Percentiles rank a stretch among this genome's conserved stretches.
These are phyloP conservation scores for Mariannaea elegans DNA, from an alignment of 2,329 filamentous ascomycete species.

Conservation along the genomic window DNA sequence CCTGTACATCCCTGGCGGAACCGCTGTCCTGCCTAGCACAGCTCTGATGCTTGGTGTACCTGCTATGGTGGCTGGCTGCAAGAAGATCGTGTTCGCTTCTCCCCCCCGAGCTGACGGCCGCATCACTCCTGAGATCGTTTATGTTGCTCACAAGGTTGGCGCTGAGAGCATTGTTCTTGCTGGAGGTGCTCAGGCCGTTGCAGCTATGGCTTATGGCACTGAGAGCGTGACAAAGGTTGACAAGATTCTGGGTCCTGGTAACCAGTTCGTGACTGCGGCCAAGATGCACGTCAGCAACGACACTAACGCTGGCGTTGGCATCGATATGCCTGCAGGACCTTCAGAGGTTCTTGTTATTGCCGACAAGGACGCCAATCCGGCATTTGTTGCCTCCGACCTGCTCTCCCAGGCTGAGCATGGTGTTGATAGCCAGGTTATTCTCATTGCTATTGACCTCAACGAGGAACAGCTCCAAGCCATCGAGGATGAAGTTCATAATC, in stretches of 20 bases:
- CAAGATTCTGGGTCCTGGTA: conserved; percentile 97
- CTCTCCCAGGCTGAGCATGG: conserved; percentile 97
- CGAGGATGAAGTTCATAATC: conserved; percentile 88
- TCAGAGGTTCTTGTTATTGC: conserved; percentile 97
- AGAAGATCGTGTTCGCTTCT: conserved; percentile 92
- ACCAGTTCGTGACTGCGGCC: conserved; percentile 97
- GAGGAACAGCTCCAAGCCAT: conserved; percentile 81
- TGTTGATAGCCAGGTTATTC: conserved; percentile 92
- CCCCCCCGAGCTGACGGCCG: conserved; percentile 90
- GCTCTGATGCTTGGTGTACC: conserved; percentile 98
- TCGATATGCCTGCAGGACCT: conserved; percentile 98
- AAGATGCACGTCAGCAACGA: conserved; percentile 99
- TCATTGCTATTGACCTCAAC: conserved; percentile 83
- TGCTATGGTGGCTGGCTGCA: conserved; percentile 95
- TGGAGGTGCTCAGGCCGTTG: conserved; percentile 93
- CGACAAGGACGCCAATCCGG: conserved; percentile 86
- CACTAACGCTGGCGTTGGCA: conserved; percentile 92
- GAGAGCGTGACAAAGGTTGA: conserved; percentile 95
- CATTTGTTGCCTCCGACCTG: conserved; percentile 94
- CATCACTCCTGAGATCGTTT: conserved; percentile 96
- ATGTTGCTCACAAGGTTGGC: conserved; percentile 95
- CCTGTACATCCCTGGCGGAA: conserved; percentile 94
- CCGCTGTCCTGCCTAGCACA: conserved; percentile 95
- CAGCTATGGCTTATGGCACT: conserved; percentile 96
- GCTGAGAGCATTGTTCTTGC: conserved; percentile 96